These are phyloP conservation scores for Angomonas ambiguus DNA, from an alignment of 208 protist genomes.

Conservation along the genomic window DNA sequence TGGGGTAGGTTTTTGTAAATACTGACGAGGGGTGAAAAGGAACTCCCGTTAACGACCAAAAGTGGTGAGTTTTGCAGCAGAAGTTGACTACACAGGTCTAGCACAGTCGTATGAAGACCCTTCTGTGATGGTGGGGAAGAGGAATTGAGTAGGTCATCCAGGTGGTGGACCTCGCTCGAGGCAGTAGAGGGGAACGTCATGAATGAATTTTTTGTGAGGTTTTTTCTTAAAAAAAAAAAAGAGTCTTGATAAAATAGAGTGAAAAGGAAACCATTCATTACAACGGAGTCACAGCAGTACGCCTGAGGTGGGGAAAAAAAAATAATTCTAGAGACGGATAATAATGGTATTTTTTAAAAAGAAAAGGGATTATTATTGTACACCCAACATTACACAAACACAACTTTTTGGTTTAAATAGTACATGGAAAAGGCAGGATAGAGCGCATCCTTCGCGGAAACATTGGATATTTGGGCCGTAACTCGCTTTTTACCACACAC, in stretches of 20 bases:
- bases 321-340: neutral
- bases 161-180: too few relatives aligned
- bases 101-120: too few relatives aligned
- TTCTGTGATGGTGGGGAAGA: too few relatives aligned
- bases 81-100: neutral
- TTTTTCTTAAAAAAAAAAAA: neutral
- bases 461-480: constrained; percentile 62
- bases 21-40: neutral
- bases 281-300: too few relatives aligned
- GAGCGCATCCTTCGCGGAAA: constrained; percentile 61
- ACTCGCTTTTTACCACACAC: constrained; percentile 73
- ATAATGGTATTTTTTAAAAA: neutral
- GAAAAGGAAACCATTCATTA: neutral
- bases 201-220: too few relatives aligned
- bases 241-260: too few relatives aligned
- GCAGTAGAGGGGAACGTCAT: too few relatives aligned
- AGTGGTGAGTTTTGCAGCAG: neutral
- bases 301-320: too few relatives aligned
- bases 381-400: constrained; percentile 64
- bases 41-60: neutral
- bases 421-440: constrained; percentile 91
- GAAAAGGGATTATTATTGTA: too few relatives aligned
- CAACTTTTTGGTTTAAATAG: constrained; percentile 88
- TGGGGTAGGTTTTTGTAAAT: neutral
- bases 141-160: neutral